Base-by-base conservation (phyloP, 2,329 filamentous ascomycete species). In the Septoria petroselini region DNA sequence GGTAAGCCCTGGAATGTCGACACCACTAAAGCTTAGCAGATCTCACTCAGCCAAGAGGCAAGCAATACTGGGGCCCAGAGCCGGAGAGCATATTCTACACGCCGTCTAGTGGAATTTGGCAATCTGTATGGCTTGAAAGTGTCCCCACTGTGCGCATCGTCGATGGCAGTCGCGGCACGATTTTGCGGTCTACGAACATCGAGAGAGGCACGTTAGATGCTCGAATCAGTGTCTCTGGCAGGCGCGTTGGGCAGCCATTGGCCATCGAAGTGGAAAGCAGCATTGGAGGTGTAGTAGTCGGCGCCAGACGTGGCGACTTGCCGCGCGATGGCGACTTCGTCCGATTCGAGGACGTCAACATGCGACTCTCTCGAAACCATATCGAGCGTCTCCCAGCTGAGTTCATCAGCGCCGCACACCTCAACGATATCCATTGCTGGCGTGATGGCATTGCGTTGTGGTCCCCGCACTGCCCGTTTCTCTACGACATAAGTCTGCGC, bases 31-130 rank as follows among this genome's bases (percentile, higher is more conserved):
- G 4, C 19, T 33, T 21, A 15, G 11, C 43, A 47, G 83, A 86
- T 52, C 68, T 85, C 6, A 76, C 78, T 0, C 83, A 86, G 63
- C 83, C 81, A 1, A 73, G 83, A 25, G 83, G 83, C 0, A 86
- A 86, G 64, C 83, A 86, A 65, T 83, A 82, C 60, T 83, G 80
- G 80, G 62, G 54, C 14, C 58, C 63, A 7, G 73, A 80, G 63
- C 78, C 80, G 0, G 79, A 83, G 62, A 78, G 75, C 58, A 88
- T 88, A 52, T 88, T 85, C 65, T 88, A 88, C 64, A 81, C 81
- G 0, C 81, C 85, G 0, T 88, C 84, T 63, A 84, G 81, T 27
- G 85, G 85, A 4, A 87, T 88, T 55, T 88, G 85, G 85, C 84
- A 87, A 62, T 77, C 76, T 14, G 84, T 88, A 0, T 88, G 84